Base-by-base conservation (phyloP, 2,329 filamentous ascomycete species). In the Clarireedia sp. region DNA sequence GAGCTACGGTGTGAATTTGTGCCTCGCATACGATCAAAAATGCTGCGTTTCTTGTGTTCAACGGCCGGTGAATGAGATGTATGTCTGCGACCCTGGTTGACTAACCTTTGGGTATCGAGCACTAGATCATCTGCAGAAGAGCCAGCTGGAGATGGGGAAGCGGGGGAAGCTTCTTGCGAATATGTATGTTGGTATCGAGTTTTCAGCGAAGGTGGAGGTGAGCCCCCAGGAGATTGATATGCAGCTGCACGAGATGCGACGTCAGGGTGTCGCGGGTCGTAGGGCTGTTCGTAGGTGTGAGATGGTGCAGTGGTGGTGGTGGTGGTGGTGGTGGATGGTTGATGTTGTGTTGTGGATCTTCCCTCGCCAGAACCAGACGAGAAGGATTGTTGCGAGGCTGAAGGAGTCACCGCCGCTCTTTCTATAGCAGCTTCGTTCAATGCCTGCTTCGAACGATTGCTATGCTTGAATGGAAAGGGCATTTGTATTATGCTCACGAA, bases 391-490 rank as follows among this genome's bases (percentile, higher is more conserved):
- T 55, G 52, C 37, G 52, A 55, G 52, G 52, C 52, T 58, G 57
- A 51, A 49, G 43, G 55, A 55, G 40, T 50, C 37, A 50, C 54
- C 47, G 37, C 53, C 49, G 38, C 55, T 54, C 33, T 55, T 55
- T 55, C 52, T 50, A 55, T 55, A 44, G 52, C 52, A 55, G 46
- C 36, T 51, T 68, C 65, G 59, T 62, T 61, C 64, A 68, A 62
- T 57, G 62, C 62, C 62, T 64, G 65, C 59, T 64, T 67, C 56
- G 67, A 68, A 62, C 66, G 66, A 64, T 69, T 68, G 58, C 59
- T 66, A 50, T 67, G 64, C 50, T 63, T 63, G 59, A 66, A 61
- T 61, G 62, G 61, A 57, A 66, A 66, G 57, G 66, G 67, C 67
- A 69, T 69, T 63, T 62, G 60, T 60, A 53, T 54, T 52, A 55